Conservation (phyloP, 2,329 filamentous ascomycete species). For the Stenocarpella maydis region DNA sequence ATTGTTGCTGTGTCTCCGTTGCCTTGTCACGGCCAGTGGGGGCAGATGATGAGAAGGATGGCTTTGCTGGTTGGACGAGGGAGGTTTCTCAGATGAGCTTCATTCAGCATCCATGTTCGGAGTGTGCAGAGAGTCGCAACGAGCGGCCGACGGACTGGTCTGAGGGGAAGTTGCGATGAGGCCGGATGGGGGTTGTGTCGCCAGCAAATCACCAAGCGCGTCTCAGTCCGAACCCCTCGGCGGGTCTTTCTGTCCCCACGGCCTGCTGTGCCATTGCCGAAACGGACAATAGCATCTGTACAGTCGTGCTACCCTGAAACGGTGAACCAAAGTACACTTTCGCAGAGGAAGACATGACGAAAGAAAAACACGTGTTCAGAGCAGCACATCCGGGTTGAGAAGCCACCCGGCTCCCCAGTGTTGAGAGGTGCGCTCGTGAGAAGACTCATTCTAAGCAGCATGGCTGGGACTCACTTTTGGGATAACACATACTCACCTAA, state of each 20-base stretch:
- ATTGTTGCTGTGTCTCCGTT: neutral
- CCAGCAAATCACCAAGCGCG: neutral
- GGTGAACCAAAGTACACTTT: neutral
- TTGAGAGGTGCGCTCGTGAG: neutral
- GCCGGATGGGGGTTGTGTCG: neutral
- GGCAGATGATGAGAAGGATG: neutral
- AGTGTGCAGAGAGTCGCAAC: neutral
- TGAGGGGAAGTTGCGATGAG: conserved; percentile 20
- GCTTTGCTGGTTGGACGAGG: neutral
- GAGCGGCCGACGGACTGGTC: neutral
- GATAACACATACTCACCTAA: too few relatives aligned
- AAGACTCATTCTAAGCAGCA: neutral
- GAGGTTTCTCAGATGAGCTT: neutral
- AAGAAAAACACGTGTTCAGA: neutral
- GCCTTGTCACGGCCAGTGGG: neutral
- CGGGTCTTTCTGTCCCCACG: neutral
- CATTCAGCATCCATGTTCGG: neutral
- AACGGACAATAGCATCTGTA: neutral
- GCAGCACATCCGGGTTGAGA: neutral
- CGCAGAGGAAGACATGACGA: neutral
- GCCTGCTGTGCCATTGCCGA: neutral
- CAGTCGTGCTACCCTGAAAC: neutral
- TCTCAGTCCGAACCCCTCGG: neutral
- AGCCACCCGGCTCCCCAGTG: neutral
- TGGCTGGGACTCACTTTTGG: too few relatives aligned